A percentile compares a stretch with the other conserved stretches of the same genome.
These are phyloP conservation scores for Vitis hybrid DNA, from an alignment of 177 flowering plant species.

Conservation along the genomic window DNA sequence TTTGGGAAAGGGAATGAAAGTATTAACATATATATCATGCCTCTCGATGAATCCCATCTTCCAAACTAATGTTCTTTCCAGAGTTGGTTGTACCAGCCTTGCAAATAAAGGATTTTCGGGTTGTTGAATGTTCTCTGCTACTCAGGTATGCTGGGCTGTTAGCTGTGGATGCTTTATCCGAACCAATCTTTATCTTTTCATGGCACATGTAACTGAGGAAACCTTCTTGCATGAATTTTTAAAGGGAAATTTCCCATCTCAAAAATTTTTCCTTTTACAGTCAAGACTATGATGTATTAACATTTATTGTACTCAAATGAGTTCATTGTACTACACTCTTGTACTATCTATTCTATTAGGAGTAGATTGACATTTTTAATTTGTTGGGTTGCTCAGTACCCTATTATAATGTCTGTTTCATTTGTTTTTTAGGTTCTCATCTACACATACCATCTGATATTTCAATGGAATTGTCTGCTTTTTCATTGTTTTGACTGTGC, in stretches of 20 bases:
- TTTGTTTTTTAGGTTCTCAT: too few species aligned
- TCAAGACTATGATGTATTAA: too few species aligned
- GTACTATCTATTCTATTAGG: background rate
- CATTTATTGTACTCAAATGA: background rate
- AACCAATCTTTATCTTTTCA: background rate
- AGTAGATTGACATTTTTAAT: background rate
- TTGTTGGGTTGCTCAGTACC: background rate
- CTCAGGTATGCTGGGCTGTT: background rate
- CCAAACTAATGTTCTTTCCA: constrained; percentile 8
- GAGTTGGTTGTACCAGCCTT: constrained; percentile 29
- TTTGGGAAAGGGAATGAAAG: background rate
- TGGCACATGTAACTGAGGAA: background rate
- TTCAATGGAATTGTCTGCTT: too few species aligned
- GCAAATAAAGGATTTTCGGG: constrained; percentile 5
- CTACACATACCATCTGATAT: too few species aligned
- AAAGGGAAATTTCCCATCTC: too few species aligned
- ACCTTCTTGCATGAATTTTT: too few species aligned
- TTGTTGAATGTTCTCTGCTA: constrained; percentile 10
- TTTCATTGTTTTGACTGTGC: too few species aligned
- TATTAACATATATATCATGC: background rate
- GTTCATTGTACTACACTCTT: background rate
- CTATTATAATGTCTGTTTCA: too few species aligned
- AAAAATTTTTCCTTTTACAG: too few species aligned
- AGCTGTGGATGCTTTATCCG: too few species aligned
- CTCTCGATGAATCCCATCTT: constrained; percentile 7